Conservation (phyloP, 345 rosid genomes). For the Bretschneidera sinensis region DNA sequence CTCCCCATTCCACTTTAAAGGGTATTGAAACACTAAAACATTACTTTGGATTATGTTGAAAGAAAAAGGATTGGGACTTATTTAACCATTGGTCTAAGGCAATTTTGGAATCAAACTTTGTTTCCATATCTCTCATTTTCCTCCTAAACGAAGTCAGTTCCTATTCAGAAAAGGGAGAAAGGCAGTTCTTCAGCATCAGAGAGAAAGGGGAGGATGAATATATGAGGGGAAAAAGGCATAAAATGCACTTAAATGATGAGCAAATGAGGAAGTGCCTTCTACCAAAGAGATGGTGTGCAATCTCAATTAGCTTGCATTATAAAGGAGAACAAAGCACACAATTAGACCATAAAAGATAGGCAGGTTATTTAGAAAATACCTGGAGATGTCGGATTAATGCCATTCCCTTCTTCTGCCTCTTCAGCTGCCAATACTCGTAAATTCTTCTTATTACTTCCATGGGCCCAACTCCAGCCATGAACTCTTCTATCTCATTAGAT, state of each 20-base stretch:
- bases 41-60: too few species aligned
- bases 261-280: neutral
- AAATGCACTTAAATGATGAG: neutral
- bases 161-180: too few species aligned
- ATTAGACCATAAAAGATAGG: slow-evolving; percentile 2
- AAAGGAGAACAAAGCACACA: neutral
- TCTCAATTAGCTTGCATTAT: neutral
- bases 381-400: slow-evolving; percentile 91
- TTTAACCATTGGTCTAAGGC: neutral
- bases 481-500: slow-evolving; percentile 59
- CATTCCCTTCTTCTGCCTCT: slow-evolving; percentile 79
- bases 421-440: slow-evolving; percentile 71
- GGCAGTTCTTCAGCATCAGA: too few species aligned
- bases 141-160: neutral
- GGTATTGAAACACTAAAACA: too few species aligned
- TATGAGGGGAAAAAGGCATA: too few species aligned
- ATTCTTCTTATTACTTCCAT: slow-evolving; percentile 40
- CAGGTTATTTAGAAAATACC: slow-evolving; percentile 38
- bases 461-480: slow-evolving; percentile 52
- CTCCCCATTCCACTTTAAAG: too few species aligned
- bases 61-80: neutral
- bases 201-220: too few species aligned
- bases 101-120: neutral
- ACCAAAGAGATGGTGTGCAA: neutral
- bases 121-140: neutral